Conservation (phyloP, 345 rosid genomes). For the Brassica carinata region DNA sequence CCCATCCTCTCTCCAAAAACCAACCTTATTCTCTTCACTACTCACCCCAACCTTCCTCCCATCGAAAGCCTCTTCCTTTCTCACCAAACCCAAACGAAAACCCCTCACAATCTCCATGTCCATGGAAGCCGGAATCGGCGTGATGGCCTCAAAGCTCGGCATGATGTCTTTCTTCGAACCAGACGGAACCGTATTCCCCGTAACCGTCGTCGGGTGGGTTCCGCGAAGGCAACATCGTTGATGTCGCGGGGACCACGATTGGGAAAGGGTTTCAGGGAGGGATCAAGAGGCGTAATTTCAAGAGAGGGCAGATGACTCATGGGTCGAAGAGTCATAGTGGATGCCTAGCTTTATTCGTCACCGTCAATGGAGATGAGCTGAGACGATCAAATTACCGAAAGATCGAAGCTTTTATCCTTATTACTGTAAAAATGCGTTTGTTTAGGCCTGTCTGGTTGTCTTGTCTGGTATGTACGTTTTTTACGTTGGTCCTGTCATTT, state of each 20-base stretch:
- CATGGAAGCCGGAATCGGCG: constrained; percentile 89
- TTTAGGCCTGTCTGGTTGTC: no score
- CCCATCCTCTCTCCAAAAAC: constrained; percentile 19
- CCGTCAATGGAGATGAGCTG: no score
- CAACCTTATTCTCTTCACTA: not conserved
- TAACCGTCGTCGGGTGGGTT: constrained; percentile 79
- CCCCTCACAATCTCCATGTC: constrained; percentile 57
- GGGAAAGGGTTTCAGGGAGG: constrained; percentile 99
- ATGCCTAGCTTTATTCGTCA: no score
- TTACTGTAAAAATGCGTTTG: no score
- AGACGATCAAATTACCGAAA: no score
- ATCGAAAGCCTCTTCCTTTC: constrained; percentile 18
- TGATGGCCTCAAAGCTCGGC: constrained; percentile 96
- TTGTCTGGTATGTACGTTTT: no score
- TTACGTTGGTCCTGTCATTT: no score
- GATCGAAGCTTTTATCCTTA: no score
- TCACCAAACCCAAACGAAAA: constrained; percentile 14
- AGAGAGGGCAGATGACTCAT: constrained; percentile 82
- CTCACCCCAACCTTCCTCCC: not conserved
- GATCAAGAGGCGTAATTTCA: constrained; percentile 78
- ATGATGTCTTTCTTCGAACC: constrained; percentile 90
- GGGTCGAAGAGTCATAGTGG: constrained; percentile 90
- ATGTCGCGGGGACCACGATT: constrained; percentile 86
- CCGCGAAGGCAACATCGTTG: constrained; percentile 91
- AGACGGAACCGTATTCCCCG: constrained; percentile 77